Conservation (phyloP, 225 moss, liverwort and hornwort genomes). For the Polytrichum commune region DNA sequence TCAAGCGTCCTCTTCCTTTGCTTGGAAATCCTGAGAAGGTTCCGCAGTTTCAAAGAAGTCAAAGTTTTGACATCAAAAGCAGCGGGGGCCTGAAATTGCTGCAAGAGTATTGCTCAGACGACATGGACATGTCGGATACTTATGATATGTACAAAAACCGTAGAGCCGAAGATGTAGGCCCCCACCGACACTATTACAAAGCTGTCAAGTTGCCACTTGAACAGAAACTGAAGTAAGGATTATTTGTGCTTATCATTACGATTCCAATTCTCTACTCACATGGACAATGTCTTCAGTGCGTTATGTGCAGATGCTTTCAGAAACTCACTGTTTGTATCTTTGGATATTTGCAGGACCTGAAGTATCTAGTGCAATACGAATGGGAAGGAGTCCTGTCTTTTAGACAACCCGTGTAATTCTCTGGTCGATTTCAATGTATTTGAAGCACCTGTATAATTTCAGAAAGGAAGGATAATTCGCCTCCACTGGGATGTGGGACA, state of each 20-base stretch:
- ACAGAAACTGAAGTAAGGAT: conserved; percentile 45
- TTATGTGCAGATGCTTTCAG: too few relatives aligned
- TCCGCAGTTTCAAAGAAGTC: conserved; percentile 28
- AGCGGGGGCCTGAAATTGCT: conserved; percentile 47
- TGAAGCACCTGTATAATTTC: too few relatives aligned
- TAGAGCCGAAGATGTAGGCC: conserved; percentile 30
- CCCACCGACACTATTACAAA: conserved; percentile 70
- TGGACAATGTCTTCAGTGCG: too few relatives aligned
- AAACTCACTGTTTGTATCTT: too few relatives aligned
- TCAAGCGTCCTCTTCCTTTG: conserved; percentile 32
- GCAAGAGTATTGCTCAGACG: conserved; percentile 54
- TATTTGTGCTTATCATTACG: neutral
- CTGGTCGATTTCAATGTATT: too few relatives aligned
- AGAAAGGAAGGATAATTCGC: too few relatives aligned
- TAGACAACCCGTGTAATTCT: too few relatives aligned
- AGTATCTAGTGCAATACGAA: too few relatives aligned
- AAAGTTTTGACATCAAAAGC: conserved; percentile 51
- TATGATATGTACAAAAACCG: conserved; percentile 29
- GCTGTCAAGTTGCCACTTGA: conserved; percentile 40
- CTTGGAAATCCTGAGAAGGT: conserved; percentile 26
- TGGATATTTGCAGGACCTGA: too few relatives aligned
- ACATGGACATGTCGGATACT: conserved; percentile 28
- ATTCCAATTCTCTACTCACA: too few relatives aligned
- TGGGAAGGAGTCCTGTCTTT: too few relatives aligned
- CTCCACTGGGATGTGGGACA: too few relatives aligned